These are phyloP conservation scores for Podospora bellae-mahoneyi DNA, from an alignment of 495 filamentous ascomycete species.

Conservation along the genomic window DNA sequence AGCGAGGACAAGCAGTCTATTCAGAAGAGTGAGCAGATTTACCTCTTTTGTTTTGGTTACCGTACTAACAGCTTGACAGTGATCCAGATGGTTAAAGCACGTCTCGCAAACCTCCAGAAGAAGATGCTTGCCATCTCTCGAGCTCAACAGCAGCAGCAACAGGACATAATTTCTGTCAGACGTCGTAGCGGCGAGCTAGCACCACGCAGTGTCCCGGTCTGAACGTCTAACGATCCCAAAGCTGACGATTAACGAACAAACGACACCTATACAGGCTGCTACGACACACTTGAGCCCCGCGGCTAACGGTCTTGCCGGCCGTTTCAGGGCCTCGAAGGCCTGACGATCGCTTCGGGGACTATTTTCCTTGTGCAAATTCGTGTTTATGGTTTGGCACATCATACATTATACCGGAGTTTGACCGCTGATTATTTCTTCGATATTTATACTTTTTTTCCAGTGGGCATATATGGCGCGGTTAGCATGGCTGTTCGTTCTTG, in stretches of 20 bases:
- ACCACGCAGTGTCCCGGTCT: conserved; percentile 43
- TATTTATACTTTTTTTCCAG: background rate
- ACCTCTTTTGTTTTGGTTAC: background rate
- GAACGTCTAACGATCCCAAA: conserved; percentile 12
- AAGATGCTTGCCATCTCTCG: conserved; percentile 45
- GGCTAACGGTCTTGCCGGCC: background rate
- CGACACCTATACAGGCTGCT: conserved; percentile 20
- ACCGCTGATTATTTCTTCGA: background rate
- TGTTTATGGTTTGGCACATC: background rate
- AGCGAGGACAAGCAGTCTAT: conserved; percentile 70
- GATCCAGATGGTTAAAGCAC: conserved; percentile 45
- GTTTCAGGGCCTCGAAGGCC: background rate
- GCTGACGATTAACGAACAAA: conserved; percentile 23
- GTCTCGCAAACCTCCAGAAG: conserved; percentile 42
- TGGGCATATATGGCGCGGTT: background rate
- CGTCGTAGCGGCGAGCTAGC: conserved; percentile 47
- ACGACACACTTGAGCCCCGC: conserved; percentile 14
- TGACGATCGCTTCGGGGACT: background rate
- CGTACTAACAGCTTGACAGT: conserved; percentile 32
- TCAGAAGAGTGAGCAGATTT: conserved; percentile 54
- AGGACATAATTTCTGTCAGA: conserved; percentile 21
- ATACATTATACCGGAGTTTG: background rate
- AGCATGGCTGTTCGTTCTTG: background rate
- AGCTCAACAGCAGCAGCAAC: conserved; percentile 33
- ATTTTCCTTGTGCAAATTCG: background rate